Percentiles rank a stretch among this genome's conserved stretches.
phyloP scores from a whole-genome alignment of 768 basidiomycete species.

The Coprinopsis marcescibilis region DNA sequence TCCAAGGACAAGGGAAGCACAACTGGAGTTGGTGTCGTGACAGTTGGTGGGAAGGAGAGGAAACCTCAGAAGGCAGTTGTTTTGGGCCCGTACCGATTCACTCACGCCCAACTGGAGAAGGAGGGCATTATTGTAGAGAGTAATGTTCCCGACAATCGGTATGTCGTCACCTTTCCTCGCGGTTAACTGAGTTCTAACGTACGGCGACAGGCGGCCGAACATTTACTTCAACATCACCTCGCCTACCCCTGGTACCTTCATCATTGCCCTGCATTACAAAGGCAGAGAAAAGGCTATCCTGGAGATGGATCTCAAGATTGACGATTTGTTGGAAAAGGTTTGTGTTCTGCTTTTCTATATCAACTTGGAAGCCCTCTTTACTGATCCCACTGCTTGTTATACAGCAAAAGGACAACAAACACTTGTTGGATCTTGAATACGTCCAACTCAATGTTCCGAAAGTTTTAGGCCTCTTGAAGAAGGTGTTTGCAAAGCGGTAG shows the following conservation, averaged over 20 bases:
- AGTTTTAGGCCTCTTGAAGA: slow-evolving; percentile 86
- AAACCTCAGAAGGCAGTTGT: slow-evolving; percentile 81
- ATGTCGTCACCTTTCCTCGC: slow-evolving; percentile 20
- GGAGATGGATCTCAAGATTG: slow-evolving; percentile 99
- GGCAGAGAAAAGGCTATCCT: slow-evolving; percentile 98
- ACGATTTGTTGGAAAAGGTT: slow-evolving; percentile 96
- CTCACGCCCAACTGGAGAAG: slow-evolving; percentile 97
- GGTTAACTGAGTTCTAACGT: slow-evolving; percentile 11
- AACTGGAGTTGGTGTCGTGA: slow-evolving; percentile 89
- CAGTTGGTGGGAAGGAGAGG: slow-evolving; percentile 96
- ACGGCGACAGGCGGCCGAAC: slow-evolving; percentile 71
- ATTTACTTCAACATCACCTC: slow-evolving; percentile 99
- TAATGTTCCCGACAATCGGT: slow-evolving; percentile 98
- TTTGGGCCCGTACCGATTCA: slow-evolving; percentile 94
- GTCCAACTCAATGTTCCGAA: slow-evolving; percentile 96
- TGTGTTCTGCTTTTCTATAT: slow-evolving; percentile 14
- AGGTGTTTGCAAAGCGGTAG: slow-evolving; percentile 88
- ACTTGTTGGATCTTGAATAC: slow-evolving; percentile 93
- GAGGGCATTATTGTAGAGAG: slow-evolving; percentile 99
- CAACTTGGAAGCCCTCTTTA: slow-evolving; percentile 2
- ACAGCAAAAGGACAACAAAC: slow-evolving; percentile 99
- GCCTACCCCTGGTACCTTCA: slow-evolving; percentile 96
- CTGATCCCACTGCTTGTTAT: slow-evolving; percentile 6
- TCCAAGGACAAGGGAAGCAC: slow-evolving; percentile 84
- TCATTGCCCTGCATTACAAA: slow-evolving; percentile 98